Evolutionary conservation across 2,329 filamentous ascomycete genomes (phyloP), one percentile per base, ranked within the genome.

Genomic region (Alternaria sp.): DNA sequence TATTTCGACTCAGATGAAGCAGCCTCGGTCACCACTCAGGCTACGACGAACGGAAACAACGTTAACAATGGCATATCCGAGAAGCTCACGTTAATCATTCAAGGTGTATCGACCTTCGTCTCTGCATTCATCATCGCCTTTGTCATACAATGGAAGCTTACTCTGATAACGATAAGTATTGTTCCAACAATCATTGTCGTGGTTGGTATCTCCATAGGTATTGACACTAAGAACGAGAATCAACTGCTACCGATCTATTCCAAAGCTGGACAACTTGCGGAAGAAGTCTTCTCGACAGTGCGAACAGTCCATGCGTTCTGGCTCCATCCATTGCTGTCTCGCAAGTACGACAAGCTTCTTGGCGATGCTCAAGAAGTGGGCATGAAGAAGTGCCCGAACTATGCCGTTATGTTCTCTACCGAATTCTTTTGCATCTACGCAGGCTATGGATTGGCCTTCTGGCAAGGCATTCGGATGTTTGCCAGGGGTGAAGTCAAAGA

Each of bases 41-140:
- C 97, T 70, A 98, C 94, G 0, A 90, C 94, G 11, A 94, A 98
- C 77, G 97, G 93, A 45, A 97, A 97, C 73, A 83, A 97, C 54
- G 90, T 98, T 57, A 94, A 97, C 78, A 94, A 97, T 68, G 94
- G 93, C 58, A 93, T 99, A 46, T 74, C 76, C 1, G 75, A 77
- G 44, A 79, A 78, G 60, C 74, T 83, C 4, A 80, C 80, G 4
- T 76, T 83, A 34, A 81, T 81, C 45, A 74, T 84, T 5, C 81
- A 83, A 61, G 73, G 68, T 8, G 25, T 75, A 5, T 77, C 75
- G 3, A 76, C 74, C 2, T 98, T 98, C 73, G 81, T 85, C 38
- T 89, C 94, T 0, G 94, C 94, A 16, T 97, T 98, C 69, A 82
- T 98, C 57, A 94, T 99, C 66, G 93, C 91, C 3, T 98, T 97